phyloP scores from a whole-genome alignment of 2,329 filamentous ascomycete species.

The Aspergillus sp. region DNA sequence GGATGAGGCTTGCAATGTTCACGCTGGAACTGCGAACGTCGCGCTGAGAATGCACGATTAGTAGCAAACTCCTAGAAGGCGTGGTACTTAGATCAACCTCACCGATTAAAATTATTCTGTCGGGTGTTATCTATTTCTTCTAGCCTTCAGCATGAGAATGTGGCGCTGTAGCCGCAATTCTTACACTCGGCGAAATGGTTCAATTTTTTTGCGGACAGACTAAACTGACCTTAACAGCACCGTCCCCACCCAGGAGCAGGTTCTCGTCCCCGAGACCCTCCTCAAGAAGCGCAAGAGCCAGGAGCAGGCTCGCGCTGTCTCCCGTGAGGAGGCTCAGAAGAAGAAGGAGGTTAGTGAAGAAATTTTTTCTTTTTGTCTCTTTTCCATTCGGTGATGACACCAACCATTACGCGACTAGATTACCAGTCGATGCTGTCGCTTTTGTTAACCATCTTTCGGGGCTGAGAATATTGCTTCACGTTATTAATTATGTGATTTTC shows the following conservation, averaged over 20 bases:
- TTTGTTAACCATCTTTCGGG: constrained; percentile 57
- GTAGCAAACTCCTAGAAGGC: constrained; percentile 18
- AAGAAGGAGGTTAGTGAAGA: constrained; percentile 77
- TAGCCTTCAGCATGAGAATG: constrained; percentile 74
- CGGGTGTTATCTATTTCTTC: constrained; percentile 66
- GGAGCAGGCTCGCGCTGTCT: constrained; percentile 97
- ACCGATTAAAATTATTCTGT: constrained; percentile 77
- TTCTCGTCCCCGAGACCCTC: constrained; percentile 98
- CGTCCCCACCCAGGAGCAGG: constrained; percentile 90
- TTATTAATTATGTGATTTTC: constrained; percentile 14
- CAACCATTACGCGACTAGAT: constrained; percentile 91
- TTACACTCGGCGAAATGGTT: constrained; percentile 72
- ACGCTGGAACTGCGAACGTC: constrained; percentile 24
- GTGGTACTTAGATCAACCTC: constrained; percentile 47
- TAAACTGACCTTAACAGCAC: constrained; percentile 76
- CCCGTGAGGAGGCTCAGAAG: constrained; percentile 75
- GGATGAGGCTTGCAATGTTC: constrained; percentile 59
- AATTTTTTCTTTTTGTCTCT: constrained; percentile 15
- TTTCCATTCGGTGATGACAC: constrained; percentile 72
- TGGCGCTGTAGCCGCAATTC: constrained; percentile 89
- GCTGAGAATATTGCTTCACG: constrained; percentile 62
- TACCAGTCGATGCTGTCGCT: constrained; percentile 90
- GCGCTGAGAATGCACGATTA: constrained; percentile 28
- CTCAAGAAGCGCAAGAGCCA: constrained; percentile 99
- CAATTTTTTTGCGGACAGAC: constrained; percentile 67